Evolutionary conservation across 495 filamentous ascomycete genomes (phyloP).

Genomic region (Annulohypoxylon nitens): DNA sequence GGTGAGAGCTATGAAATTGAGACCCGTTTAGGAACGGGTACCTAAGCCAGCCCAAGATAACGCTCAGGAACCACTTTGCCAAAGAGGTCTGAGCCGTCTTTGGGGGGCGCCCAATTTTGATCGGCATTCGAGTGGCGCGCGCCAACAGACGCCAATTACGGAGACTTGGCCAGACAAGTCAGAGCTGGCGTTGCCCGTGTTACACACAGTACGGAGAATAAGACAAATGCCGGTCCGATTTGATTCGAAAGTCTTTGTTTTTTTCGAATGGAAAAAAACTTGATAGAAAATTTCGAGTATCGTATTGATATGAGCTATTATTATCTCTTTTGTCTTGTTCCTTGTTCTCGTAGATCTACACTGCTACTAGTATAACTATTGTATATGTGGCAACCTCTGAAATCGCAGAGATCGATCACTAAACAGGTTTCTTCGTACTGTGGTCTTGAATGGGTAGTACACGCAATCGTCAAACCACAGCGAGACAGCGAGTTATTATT

Average conservation of each 20-base stretch:
- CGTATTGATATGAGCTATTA: not conserved
- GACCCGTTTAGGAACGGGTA: constrained; percentile 14
- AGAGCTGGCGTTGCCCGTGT: not conserved
- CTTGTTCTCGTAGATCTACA: not conserved
- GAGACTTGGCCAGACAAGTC: not conserved
- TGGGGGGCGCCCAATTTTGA: constrained; percentile 22
- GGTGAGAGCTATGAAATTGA: constrained; percentile 14
- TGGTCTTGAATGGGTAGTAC: not conserved
- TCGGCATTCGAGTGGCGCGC: constrained; percentile 31
- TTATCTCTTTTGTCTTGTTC: not conserved
- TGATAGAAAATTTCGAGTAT: not conserved
- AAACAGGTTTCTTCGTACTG: not conserved
- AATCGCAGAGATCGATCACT: not conserved
- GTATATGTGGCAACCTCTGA: not conserved
- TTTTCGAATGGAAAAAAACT: not conserved
- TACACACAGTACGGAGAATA: constrained; percentile 12
- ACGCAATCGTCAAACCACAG: not conserved
- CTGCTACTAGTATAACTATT: not conserved
- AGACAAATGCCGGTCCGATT: not conserved
- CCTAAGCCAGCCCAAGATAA: constrained; percentile 15
- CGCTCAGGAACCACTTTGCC: constrained; percentile 11
- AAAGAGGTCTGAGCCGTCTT: not conserved
- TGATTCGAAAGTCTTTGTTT: not conserved
- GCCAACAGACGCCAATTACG: constrained; percentile 30
- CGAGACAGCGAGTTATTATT: constrained; percentile 13